A percentile compares a stretch with the other conserved stretches of the same genome.
These are phyloP conservation scores for Leonotis leonurus DNA, from an alignment of 257 asterid genomes.

Conservation along the genomic window DNA sequence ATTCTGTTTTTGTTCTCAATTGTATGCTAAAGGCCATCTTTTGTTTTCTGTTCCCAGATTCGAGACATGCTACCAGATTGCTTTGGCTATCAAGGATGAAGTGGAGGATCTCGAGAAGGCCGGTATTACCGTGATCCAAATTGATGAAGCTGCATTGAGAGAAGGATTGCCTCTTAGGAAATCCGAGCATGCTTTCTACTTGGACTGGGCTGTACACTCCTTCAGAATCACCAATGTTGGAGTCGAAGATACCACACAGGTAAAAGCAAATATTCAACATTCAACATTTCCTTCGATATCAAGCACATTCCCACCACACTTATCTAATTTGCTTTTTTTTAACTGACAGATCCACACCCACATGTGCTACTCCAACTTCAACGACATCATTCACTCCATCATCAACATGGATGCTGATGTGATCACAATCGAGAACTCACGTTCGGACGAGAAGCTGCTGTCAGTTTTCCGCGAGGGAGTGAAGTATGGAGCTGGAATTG, in stretches of 20 bases:
- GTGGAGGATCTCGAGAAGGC: constrained; percentile 99
- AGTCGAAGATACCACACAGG: constrained; percentile 90
- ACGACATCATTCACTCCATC: constrained; percentile 92
- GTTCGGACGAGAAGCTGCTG: constrained; percentile 94
- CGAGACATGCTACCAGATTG: constrained; percentile 92
- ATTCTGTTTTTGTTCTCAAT: not conserved
- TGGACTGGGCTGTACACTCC: constrained; percentile 98
- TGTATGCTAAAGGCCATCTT: not conserved
- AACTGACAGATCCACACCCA: constrained; percentile 83
- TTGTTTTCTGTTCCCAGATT: constrained; percentile 34
- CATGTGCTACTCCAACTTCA: constrained; percentile 99
- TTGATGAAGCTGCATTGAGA: constrained; percentile 96
- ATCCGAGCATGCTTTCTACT: constrained; percentile 81
- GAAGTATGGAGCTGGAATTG: constrained; percentile 93
- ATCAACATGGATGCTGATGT: constrained; percentile 98
- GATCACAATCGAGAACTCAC: constrained; percentile 95
- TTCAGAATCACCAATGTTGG: constrained; percentile 91
- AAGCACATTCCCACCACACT: not conserved
- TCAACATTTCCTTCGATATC: not conserved
- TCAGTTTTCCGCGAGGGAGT: constrained; percentile 98
- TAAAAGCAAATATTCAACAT: too few species aligned
- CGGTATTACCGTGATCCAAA: constrained; percentile 78
- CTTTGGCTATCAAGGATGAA: constrained; percentile 93
- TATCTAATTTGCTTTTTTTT: not conserved
- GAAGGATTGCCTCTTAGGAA: constrained; percentile 96